Evolutionary conservation across 1,139 yeast genomes (phyloP).

Genomic region (Geotrichum macrosporum): DNA sequence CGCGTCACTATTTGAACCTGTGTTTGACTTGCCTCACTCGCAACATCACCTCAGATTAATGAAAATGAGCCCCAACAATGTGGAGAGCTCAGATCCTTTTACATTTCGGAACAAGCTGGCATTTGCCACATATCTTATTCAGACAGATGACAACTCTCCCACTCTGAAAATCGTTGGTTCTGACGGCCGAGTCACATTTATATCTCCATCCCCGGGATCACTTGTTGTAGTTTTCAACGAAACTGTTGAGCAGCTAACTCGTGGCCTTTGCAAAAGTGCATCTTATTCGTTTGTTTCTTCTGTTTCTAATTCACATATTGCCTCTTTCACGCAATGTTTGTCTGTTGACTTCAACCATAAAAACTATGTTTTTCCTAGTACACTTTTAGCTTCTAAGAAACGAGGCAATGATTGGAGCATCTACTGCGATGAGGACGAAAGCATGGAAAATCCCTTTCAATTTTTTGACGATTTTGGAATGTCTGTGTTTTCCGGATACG

Average conservation of each 20-base stretch:
- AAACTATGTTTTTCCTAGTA: slow-evolving; percentile 16
- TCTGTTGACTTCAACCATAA: slow-evolving; percentile 15
- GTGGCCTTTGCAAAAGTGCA: slow-evolving; percentile 9
- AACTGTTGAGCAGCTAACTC: slow-evolving; percentile 7
- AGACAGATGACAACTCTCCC: slow-evolving; percentile 4
- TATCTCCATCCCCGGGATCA: slow-evolving; percentile 5
- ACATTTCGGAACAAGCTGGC: slow-evolving; percentile 10
- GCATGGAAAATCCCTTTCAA: slow-evolving; percentile 6
- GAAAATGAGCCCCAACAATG: slow-evolving; percentile 4
- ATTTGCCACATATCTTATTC: slow-evolving; percentile 6
- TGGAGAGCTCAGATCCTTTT: background rate
- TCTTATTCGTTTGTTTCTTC: slow-evolving; percentile 6
- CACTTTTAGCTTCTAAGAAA: background rate
- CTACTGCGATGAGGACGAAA: slow-evolving; percentile 2
- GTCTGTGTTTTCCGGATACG: slow-evolving; percentile 8
- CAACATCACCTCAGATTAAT: slow-evolving; percentile 5
- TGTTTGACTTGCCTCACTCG: background rate
- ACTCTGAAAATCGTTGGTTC: slow-evolving; percentile 7
- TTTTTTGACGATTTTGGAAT: slow-evolving; percentile 19
- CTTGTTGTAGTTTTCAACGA: slow-evolving; percentile 11
- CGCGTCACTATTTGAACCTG: slow-evolving; percentile 7
- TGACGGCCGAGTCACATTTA: slow-evolving; percentile 5
- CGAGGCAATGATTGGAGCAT: background rate
- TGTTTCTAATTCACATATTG: background rate
- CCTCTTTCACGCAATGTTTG: slow-evolving; percentile 16